phyloP scores from a whole-genome alignment of 176 grass and related monocot species.

The Aegilops speltoides region DNA sequence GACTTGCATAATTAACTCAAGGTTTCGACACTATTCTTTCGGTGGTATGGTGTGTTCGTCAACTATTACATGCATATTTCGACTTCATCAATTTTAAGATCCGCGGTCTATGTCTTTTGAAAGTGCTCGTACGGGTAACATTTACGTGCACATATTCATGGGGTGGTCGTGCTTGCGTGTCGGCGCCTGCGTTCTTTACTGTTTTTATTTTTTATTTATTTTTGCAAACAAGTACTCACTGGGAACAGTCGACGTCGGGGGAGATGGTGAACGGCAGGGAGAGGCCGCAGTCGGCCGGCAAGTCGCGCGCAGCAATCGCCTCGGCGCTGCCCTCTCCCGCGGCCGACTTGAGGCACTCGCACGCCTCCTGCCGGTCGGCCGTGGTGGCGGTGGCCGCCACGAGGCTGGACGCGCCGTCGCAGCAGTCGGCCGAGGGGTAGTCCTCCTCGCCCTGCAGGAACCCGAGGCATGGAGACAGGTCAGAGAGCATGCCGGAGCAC shows the following conservation, averaged over 20 bases:
- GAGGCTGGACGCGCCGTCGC: constrained; percentile 32
- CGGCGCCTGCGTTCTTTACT: too few species aligned
- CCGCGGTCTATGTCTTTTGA: too few species aligned
- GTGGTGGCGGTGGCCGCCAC: constrained; percentile 9
- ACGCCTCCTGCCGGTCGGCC: constrained; percentile 31
- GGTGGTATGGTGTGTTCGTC: too few species aligned
- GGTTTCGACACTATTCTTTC: too few species aligned
- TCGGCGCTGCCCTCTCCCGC: neutral
- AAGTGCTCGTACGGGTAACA: too few species aligned
- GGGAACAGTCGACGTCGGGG: constrained; percentile 41
- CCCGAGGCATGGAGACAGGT: constrained; percentile 35
- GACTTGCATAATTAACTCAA: too few species aligned
- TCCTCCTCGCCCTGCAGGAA: constrained; percentile 30
- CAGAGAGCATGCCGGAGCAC: constrained; percentile 23
- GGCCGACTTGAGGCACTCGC: constrained; percentile 50
- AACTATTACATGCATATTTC: too few species aligned
- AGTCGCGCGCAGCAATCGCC: constrained; percentile 17
- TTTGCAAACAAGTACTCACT: constrained; percentile 17
- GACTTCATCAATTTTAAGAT: too few species aligned
- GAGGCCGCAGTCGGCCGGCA: constrained; percentile 41
- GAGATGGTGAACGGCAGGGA: constrained; percentile 29
- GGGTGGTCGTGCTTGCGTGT: too few species aligned
- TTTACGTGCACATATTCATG: too few species aligned
- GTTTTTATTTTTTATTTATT: too few species aligned
- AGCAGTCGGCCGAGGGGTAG: constrained; percentile 34